Base-by-base conservation (phyloP, 768 basidiomycete genomes). In the Psilocybe cyanescens region DNA sequence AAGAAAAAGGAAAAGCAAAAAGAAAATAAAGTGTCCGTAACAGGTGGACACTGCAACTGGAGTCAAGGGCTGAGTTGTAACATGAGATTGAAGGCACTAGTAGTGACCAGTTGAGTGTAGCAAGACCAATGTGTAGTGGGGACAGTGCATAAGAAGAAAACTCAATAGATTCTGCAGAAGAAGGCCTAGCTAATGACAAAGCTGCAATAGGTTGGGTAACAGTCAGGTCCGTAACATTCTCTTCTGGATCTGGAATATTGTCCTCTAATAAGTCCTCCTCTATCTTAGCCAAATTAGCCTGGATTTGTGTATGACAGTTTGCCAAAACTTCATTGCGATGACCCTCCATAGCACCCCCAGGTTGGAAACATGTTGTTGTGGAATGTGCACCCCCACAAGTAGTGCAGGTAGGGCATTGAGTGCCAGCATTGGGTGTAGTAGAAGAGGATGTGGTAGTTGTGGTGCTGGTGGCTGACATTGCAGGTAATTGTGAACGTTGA, bases 291-390 rank as follows among this genome's bases (percentile, higher is more conserved):
- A 19, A 19, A 19, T 19, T 19, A 19, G 19, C 19, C 19, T 19
- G 37, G 37, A 37, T 41, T 55, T 8, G 1, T 29, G 11, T 4
- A 24, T 3, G 29, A 6, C 16, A 3, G n/a, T 24, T n/a, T 4
- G 51, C 16, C 39, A 61, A 31, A 1, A 65, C 64, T 24, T 65
- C 58, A 30, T 62, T 55, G 9, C 55, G 16, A 3, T 30, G 3
- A 0, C 64, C 64, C 30, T 61, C 58, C 64, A 62, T 65, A 0
- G 58, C 47, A 59, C 64, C 64, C 44, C 64, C 58, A 39, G 57
- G 19, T 46, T 62, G 64, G 17, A 59, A 65, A 11, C 64, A 65
- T 11, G 47, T 48, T 1, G 11, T 1, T 1, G 58, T 49, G 1
- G 29, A 16, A 46, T 65, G 65, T 3, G 4, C 39, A 35, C 44